Base-by-base conservation (phyloP, 2,329 filamentous ascomycete species). In the Claviceps sp. region DNA sequence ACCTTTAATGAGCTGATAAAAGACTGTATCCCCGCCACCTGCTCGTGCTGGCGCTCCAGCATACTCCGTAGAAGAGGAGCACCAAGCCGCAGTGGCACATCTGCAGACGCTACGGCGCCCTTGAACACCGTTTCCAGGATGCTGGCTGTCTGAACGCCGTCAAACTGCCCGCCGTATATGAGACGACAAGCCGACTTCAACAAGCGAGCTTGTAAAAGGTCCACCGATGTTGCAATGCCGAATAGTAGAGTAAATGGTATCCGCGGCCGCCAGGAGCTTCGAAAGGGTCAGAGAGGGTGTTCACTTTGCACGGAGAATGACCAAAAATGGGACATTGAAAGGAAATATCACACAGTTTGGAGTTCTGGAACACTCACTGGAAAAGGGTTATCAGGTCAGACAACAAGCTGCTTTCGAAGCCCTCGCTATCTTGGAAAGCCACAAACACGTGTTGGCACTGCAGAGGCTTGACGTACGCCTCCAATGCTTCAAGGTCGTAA, bases 401-500 rank as follows among this genome's bases (percentile, higher is more conserved):
- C 13, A 94, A 69, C n/a, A 93, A 67, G 34, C 71, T 70, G 47
- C 80, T 80, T 59, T 90, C 87, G 61, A 93, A 90, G 0, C 84
- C 87, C 66, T 93, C 88, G 56, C 85, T 89, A 61, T 93, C 87
- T 63, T 89, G 84, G 54, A 93, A 81, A 0, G 84, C 81, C 48
- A 94, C 72, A 50, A 88, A 76, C 10, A 91, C 76, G 58, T 81
- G 80, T 42, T 76, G 67, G 34, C 75, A 75, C 24, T 67, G 64
- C 40, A 76, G 74, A 8, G 73, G 69, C 54, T 72, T 73, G 14
- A 82, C 72, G 64, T 78, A 82, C 26, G 78, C 74, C 55, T 82
- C 70, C 34, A 93, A 67, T 24, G 85, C 80, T 59, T 87, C 83
- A 16, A 93, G 74, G 61, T 93, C 88, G 63, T 91, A 93, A 59